Evolutionary conservation across 345 rosid genomes (phyloP).

Genomic region (Eucalyptus victrix): DNA sequence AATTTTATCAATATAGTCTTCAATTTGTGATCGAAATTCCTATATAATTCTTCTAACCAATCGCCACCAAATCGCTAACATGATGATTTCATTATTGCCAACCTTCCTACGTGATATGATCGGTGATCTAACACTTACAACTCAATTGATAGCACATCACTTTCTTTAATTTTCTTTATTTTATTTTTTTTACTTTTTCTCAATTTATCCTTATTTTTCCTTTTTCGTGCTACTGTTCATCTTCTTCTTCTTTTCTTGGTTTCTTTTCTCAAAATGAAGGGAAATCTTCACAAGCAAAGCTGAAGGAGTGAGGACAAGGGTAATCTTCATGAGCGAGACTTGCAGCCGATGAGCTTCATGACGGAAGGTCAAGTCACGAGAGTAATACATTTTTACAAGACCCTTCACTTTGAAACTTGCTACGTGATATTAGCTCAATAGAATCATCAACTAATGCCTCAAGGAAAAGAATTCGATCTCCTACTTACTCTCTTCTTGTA

Average conservation of each 20-base stretch:
- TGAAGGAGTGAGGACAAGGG: background rate
- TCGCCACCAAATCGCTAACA: fast-evolving
- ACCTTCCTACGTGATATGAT: background rate
- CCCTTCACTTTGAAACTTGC: background rate
- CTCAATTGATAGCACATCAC: background rate
- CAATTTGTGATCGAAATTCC: background rate
- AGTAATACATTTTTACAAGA: background rate
- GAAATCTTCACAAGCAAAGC: background rate
- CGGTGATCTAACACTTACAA: background rate
- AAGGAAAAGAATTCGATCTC: too few relatives aligned
- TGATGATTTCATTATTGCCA: background rate
- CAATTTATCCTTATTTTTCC: background rate
- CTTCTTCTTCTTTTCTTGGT: background rate
- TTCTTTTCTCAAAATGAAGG: background rate
- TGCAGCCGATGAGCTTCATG: background rate
- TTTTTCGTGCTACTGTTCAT: background rate
- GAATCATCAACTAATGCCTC: background rate
- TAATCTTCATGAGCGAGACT: background rate
- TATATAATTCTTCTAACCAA: background rate
- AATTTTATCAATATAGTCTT: background rate
- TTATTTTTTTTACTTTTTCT: background rate
- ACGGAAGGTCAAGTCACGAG: background rate
- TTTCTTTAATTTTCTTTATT: background rate
- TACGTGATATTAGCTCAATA: background rate
- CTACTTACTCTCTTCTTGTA: too few relatives aligned